A percentile compares a stretch with the other conserved stretches of the same genome.
Conservation (phyloP, 345 rosid species). For the Conringia planisiliqua region DNA sequence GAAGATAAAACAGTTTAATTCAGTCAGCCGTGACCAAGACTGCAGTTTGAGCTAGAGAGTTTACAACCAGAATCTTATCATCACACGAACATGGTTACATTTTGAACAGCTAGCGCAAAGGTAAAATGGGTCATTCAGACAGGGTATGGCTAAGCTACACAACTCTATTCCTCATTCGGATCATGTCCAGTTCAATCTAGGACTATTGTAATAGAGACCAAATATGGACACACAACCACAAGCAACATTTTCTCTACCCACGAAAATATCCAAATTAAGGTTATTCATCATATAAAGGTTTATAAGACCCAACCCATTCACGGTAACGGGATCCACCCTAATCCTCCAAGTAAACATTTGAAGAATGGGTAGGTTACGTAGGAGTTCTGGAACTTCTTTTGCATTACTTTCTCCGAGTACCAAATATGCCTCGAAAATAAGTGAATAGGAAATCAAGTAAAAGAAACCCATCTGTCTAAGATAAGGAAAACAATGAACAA, state of each 20-base stretch:
- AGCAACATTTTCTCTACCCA: background rate
- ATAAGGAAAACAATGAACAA: conserved; percentile 48
- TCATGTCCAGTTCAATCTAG: background rate
- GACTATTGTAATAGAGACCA: background rate
- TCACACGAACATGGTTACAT: background rate
- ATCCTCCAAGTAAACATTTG: background rate
- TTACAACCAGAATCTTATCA: background rate
- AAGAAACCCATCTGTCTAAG: conserved; percentile 18
- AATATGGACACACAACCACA: background rate
- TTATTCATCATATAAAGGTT: background rate
- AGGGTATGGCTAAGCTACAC: background rate
- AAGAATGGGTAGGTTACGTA: background rate
- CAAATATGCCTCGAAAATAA: background rate
- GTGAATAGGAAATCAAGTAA: no score
- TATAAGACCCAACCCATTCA: background rate
- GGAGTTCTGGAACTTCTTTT: background rate
- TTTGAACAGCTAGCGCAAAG: background rate
- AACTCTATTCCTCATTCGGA: conserved; percentile 1
- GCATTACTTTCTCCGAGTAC: conserved; percentile 6
- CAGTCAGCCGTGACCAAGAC: conserved; percentile 1
- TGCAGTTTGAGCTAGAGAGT: background rate
- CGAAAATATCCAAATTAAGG: background rate
- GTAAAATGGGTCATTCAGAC: background rate
- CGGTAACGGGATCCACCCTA: background rate
- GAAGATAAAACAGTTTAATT: conserved; percentile 11